Evolutionary conservation across 495 filamentous ascomycete species (phyloP).

Genomic region (Astrocystis sublimbata): DNA sequence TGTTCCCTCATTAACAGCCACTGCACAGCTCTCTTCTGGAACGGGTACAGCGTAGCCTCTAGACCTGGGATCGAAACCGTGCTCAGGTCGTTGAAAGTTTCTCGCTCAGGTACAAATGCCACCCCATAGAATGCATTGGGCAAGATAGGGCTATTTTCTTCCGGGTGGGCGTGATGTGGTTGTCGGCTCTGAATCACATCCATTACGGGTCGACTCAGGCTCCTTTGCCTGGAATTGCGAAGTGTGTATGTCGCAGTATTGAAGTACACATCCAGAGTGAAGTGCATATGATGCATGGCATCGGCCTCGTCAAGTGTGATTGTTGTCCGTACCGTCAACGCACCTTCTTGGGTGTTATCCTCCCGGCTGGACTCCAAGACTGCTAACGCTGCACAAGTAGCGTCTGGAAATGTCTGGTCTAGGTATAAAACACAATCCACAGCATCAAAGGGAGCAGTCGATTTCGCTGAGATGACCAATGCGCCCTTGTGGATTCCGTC

Average conservation of each 20-base stretch:
- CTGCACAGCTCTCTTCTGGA: conserved; percentile 46
- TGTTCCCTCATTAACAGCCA: conserved; percentile 51
- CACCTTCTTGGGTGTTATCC: conserved; percentile 18
- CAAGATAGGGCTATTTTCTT: conserved; percentile 22
- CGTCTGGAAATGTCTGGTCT: background rate
- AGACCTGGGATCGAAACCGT: conserved; percentile 33
- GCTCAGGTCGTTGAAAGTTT: conserved; percentile 22
- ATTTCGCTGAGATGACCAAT: background rate
- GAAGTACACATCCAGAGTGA: conserved; percentile 29
- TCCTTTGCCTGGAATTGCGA: conserved; percentile 20
- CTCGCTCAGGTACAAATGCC: conserved; percentile 38
- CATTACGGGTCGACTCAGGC: conserved; percentile 13
- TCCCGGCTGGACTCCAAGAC: conserved; percentile 17
- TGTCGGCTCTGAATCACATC: background rate
- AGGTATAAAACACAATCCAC: conserved; percentile 15
- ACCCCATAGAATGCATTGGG: conserved; percentile 50
- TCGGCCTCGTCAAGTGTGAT: conserved; percentile 16
- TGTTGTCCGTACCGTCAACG: conserved; percentile 20
- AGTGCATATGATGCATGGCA: conserved; percentile 15
- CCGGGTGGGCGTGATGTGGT: background rate
- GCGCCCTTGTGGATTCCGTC: too few species aligned
- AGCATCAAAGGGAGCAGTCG: conserved; percentile 4
- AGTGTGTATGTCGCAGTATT: conserved; percentile 21
- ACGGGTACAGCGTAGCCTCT: conserved; percentile 42
- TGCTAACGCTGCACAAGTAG: background rate